Evolutionary conservation across 1,139 yeast genomes (phyloP).

Genomic region (Diutina rugosa): DNA sequence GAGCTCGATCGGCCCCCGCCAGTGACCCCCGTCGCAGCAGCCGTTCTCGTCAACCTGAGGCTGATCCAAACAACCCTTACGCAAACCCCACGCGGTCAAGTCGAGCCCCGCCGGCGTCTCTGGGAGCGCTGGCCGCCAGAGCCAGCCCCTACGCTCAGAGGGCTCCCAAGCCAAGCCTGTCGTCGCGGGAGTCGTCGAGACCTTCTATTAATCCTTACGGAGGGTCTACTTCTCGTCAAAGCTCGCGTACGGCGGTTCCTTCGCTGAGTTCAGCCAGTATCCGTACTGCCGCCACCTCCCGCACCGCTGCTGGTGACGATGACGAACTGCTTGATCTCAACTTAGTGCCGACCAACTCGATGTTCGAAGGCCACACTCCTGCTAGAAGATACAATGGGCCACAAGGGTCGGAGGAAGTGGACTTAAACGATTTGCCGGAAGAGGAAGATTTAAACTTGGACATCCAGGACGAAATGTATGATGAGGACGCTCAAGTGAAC

Average conservation of each 20-base stretch:
- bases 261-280: not conserved
- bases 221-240: not conserved
- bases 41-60: not conserved
- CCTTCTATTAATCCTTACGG: not conserved
- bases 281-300: not conserved
- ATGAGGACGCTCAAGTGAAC: slow-evolving; percentile 32
- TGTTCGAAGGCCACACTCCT: not conserved
- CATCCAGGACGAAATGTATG: slow-evolving; percentile 22
- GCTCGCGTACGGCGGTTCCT: not conserved
- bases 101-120: not conserved
- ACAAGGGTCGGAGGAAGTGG: slow-evolving; percentile 15
- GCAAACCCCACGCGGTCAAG: not conserved
- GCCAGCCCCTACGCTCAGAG: not conserved
- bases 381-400: slow-evolving; percentile 10
- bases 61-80: not conserved
- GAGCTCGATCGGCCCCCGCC: not conserved
- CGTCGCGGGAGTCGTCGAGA: not conserved
- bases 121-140: not conserved
- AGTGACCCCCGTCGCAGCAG: not conserved
- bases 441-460: slow-evolving; percentile 22
- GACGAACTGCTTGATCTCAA: slow-evolving; percentile 31
- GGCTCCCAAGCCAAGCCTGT: not conserved
- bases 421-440: slow-evolving; percentile 19
- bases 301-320: not conserved
- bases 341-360: slow-evolving; percentile 22